phyloP scores from a whole-genome alignment of 1,284 basidiomycete genomes.

The Sanguinoderma infundibulare region DNA sequence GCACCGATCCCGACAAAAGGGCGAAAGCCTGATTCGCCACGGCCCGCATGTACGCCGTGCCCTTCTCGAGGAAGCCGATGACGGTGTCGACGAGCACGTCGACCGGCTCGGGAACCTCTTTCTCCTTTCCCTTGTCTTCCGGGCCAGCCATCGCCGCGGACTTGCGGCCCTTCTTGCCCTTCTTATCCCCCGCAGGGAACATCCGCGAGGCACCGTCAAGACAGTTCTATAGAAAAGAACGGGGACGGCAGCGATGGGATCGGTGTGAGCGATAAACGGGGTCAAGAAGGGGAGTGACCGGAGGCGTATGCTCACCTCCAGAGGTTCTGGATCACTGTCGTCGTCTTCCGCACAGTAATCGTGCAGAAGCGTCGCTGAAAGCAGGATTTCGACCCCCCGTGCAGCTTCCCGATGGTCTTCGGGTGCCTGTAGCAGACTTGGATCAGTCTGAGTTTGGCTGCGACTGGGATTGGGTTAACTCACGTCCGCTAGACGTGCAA shows the following conservation, averaged over 20 bases:
- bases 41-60: slow-evolving; percentile 82
- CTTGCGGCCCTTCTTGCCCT: slow-evolving; percentile 51
- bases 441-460: neutral
- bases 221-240: slow-evolving; percentile 28
- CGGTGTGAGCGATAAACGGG: slow-evolving; percentile 7
- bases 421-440: slow-evolving; percentile 41
- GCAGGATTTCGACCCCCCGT: slow-evolving; percentile 71
- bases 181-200: slow-evolving; percentile 46
- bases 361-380: slow-evolving; percentile 72
- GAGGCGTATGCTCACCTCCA: slow-evolving; percentile 56
- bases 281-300: neutral
- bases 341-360: slow-evolving; percentile 66
- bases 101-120: slow-evolving; percentile 61
- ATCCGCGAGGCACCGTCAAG: slow-evolving; percentile 57
- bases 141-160: slow-evolving; percentile 39
- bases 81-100: slow-evolving; percentile 89
- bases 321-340: slow-evolving; percentile 48
- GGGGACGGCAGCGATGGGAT: slow-evolving; percentile 3
- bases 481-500: slow-evolving; percentile 55
- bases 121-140: slow-evolving; percentile 36
- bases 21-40: slow-evolving; percentile 86
- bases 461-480: slow-evolving; percentile 10
- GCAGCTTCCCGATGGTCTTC: slow-evolving; percentile 56
- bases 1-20: slow-evolving; percentile 72
- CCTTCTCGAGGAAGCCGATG: slow-evolving; percentile 88